These are phyloP conservation scores for Colletotrichum lentis DNA, from an alignment of 2,329 filamentous ascomycete genomes.

Conservation along the genomic window DNA sequence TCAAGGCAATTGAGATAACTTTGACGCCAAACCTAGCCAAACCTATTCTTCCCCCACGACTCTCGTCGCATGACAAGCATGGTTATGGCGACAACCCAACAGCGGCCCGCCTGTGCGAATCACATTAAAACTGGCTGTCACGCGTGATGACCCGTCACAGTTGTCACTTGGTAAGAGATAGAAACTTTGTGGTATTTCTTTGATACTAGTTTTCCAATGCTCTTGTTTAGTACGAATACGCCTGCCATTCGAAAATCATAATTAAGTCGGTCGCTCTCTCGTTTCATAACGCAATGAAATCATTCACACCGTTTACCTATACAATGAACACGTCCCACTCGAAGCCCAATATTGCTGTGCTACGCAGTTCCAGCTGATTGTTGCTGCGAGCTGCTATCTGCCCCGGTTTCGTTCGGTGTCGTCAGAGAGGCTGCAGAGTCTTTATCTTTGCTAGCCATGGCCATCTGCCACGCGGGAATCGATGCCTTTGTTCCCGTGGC, in stretches of 20 bases:
- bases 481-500: slow-evolving; percentile 66
- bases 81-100: neutral
- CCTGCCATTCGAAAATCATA: neutral
- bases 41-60: slow-evolving; percentile 5
- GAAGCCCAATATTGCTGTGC: neutral
- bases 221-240: slow-evolving; percentile 1
- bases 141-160: neutral
- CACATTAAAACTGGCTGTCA: slow-evolving; percentile 5
- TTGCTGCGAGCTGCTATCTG: slow-evolving; percentile 38
- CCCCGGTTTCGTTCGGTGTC: slow-evolving; percentile 40
- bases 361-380: slow-evolving; percentile 21
- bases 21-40: neutral
- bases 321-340: neutral
- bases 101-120: slow-evolving; percentile 4
- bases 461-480: slow-evolving; percentile 83
- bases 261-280: slow-evolving; percentile 5
- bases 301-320: neutral
- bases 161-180: neutral
- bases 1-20: neutral
- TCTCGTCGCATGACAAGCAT: neutral
- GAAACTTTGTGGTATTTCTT: neutral
- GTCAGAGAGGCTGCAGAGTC: slow-evolving; percentile 41
- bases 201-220: neutral
- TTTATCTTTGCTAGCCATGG: slow-evolving; percentile 67
- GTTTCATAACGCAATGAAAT: slow-evolving; percentile 1